Evolutionary conservation across 345 rosid genomes (phyloP).

Genomic region (Dimocarpus longan): DNA sequence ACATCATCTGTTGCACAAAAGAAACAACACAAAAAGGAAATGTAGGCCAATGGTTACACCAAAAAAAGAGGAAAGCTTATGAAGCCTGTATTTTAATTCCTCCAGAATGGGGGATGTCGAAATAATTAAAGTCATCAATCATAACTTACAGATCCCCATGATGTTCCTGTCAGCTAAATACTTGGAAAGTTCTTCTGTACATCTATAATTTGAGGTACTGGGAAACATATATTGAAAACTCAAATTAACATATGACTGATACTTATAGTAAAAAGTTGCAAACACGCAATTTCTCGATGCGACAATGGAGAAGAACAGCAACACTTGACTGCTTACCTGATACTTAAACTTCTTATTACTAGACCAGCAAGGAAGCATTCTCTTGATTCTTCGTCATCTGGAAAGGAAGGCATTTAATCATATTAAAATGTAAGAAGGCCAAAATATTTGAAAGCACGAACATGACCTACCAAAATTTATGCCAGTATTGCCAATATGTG

Average conservation of each 20-base stretch:
- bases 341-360: conserved; percentile 85
- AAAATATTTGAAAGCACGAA: not conserved
- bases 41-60: not conserved
- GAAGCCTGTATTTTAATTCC: not conserved
- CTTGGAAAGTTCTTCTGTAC: conserved; percentile 71
- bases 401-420: not conserved
- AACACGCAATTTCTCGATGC: not conserved
- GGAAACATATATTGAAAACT: conserved; percentile 13
- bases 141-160: conserved; percentile 83
- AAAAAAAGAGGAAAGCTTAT: not conserved
- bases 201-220: conserved; percentile 96
- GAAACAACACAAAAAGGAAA: conserved; percentile 17
- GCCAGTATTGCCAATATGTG: conserved; percentile 97
- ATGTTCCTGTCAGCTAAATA: conserved; percentile 84
- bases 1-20: conserved; percentile 66
- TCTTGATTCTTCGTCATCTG: conserved; percentile 93
- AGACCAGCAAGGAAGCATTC: conserved; percentile 90
- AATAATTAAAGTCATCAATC: not conserved
- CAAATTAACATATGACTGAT: not conserved
- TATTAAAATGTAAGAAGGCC: not conserved
- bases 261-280: not conserved
- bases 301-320: not conserved
- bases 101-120: not conserved
- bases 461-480: conserved; percentile 73
- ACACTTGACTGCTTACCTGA: conserved; percentile 40